Evolutionary conservation across 2,329 filamentous ascomycete genomes (phyloP), one percentile per base, ranked within the genome.

Genomic region (Pezicula carpinea): DNA sequence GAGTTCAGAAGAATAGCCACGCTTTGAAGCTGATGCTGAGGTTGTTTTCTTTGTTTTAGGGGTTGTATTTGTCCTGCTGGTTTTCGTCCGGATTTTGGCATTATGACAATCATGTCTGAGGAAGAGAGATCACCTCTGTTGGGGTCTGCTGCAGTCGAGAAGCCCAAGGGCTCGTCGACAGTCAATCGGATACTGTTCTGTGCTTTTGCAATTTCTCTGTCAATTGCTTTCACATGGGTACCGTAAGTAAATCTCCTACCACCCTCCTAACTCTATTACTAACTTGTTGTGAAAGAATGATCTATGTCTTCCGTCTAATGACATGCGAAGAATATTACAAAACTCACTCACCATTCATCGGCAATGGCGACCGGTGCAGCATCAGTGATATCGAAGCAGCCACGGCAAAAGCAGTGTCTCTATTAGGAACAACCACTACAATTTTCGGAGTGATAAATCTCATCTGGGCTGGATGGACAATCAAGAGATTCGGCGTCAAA

Each of bases 271-370:
- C 11, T 18, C 35, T 19, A 17, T 18, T 17, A 11, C 15, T 38
- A 3, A 15, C 13, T n/a, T 35, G 17, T 18, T n/a, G n/a, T n/a
- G n/a, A n/a, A n/a, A 56, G 54, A 15, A 22, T 76, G 5, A 63
- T 85, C 39, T 85, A 84, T 62, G 80, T 83, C 19, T 87, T 88
- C 56, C 80, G 82, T 48, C 61, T 85, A 2, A 87, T 88, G 83
- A 81, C 80, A 42, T 89, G 85, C 64, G 80, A 88, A 46, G 74
- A 77, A 43, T 89, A 81, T 61, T 89, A 87, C 64, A 67, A 72
- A 31, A 68, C 69, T 2, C 77, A 86, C 56, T 71, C 76, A 11
- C 71, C 74, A 0, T 77, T 68, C 42, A 55, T 66, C 8, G 73
- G 71, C 1, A 56, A 63, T 4, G 69, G 70, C 4, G 76, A 82